Base-by-base conservation (phyloP, 345 rosid species). In the Pelargonium nanum region DNA sequence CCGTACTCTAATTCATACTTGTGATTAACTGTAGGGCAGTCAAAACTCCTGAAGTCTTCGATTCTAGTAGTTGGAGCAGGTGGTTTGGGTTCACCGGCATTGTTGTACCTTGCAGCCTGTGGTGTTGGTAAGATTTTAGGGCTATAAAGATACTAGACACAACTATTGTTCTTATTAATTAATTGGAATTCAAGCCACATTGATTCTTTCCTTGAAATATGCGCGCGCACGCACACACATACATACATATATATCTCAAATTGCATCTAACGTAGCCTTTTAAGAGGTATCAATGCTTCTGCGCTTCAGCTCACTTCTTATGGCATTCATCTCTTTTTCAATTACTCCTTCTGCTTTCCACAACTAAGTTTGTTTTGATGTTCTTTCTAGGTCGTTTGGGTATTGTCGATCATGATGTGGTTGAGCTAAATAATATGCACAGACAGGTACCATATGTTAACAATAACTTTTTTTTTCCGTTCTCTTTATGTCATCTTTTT, bases 381-480 rank as follows among this genome's bases (percentile, higher is more conserved):
- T 66, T 23, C 7, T 57, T 26, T 66, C 53, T 74, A 93, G 99
- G 97, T 64, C 81, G 83, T 19, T 72, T 89, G 80, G 97, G 99
- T 59, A 80, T 93, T 48, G 94, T 93, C 19, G 96, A 93, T 74
- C 90, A 93, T 62, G 99, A 89, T 80, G 81, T 85, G 23, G 97
- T 93, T 60, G 99, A 89, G 75, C 93, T 89, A 65, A 93, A 87
- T 65, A 93, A 89, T 65, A 85, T 93, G 99, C 99, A 93, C 61
- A 84, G 99, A 73, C 97, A 93, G 96, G 99, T 89, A 85, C 22
- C 55, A 34, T 34, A 34, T 34, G 6, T 10, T 34, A 9, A 5
- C 13, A 10, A 1, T 34, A 34, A 34, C 45, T 1, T 5, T 5
- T 5, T 5, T 34, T 34, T 34, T 34, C 45, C 6, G 45, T 9